Evolutionary conservation across 495 filamentous ascomycete genomes (phyloP).

Genomic region (Trichocladium antarcticum): DNA sequence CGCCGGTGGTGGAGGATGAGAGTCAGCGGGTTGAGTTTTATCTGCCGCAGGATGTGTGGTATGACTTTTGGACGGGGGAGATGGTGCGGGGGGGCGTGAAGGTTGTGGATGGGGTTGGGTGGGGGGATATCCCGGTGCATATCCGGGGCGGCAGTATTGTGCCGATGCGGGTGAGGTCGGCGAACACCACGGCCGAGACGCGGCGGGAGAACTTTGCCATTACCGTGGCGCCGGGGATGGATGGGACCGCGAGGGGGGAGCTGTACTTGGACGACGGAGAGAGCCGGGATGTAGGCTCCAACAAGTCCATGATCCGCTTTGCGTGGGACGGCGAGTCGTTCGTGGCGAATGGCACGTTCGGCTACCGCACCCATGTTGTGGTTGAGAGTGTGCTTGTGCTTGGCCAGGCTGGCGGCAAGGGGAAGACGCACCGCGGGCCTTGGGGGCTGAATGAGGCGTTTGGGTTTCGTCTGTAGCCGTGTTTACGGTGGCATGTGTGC

Average conservation of each 20-base stretch:
- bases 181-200: slow-evolving; percentile 59
- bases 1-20: slow-evolving; percentile 56
- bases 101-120: slow-evolving; percentile 41
- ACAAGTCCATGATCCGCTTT: slow-evolving; percentile 42
- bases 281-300: slow-evolving; percentile 25
- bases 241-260: slow-evolving; percentile 30
- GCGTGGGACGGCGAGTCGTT: slow-evolving; percentile 40
- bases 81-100: slow-evolving; percentile 40
- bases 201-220: slow-evolving; percentile 56
- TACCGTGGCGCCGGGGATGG: slow-evolving; percentile 49
- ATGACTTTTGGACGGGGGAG: slow-evolving; percentile 60
- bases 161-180: slow-evolving; percentile 45
- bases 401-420: slow-evolving; percentile 27
- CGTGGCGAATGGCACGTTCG: slow-evolving; percentile 43
- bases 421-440: slow-evolving; percentile 1
- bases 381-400: slow-evolving; percentile 48
- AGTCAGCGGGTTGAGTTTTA: slow-evolving; percentile 54
- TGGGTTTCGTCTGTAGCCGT: not conserved
- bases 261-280: slow-evolving; percentile 55
- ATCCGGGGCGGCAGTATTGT: slow-evolving; percentile 58
- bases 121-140: slow-evolving; percentile 63
- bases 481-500: not conserved
- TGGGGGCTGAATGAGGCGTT: slow-evolving; percentile 13
- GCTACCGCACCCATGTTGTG: slow-evolving; percentile 35
- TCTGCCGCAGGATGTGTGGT: slow-evolving; percentile 60